Conservation (phyloP, 345 rosid species). For the Conringia planisiliqua region DNA sequence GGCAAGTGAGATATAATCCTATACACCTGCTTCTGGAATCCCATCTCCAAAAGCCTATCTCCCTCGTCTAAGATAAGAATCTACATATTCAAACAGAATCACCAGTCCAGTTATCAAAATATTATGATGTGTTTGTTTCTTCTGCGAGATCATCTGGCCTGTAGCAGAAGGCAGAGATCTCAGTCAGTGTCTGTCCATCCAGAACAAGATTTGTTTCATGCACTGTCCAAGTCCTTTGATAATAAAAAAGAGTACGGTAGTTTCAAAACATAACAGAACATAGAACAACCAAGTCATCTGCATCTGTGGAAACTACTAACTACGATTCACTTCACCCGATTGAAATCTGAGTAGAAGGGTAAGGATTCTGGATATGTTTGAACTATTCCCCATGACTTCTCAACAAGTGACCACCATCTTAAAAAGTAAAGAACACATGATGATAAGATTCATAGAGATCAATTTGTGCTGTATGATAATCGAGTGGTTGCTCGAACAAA, state of each 20-base stretch:
- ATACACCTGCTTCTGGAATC: slow-evolving; percentile 81
- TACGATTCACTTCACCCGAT: slow-evolving; percentile 44
- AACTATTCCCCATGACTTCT: slow-evolving; percentile 68
- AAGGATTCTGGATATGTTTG: slow-evolving; percentile 55
- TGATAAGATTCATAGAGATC: slow-evolving; percentile 1
- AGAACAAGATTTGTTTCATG: slow-evolving; percentile 42
- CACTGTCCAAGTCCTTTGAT: slow-evolving; percentile 60
- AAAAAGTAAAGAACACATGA: slow-evolving; percentile 14
- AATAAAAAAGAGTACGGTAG: neutral
- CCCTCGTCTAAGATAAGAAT: slow-evolving; percentile 90
- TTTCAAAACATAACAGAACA: neutral
- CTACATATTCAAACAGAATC: slow-evolving; percentile 36
- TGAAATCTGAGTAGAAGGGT: slow-evolving; percentile 74
- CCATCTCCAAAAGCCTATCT: slow-evolving; percentile 92
- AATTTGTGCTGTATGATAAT: slow-evolving; percentile 72
- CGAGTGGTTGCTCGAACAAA: slow-evolving; percentile 47
- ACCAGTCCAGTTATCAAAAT: slow-evolving; percentile 11
- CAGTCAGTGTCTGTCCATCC: slow-evolving; percentile 48
- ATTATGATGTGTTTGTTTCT: slow-evolving; percentile 30
- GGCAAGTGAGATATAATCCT: slow-evolving; percentile 74
- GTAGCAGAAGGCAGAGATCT: slow-evolving; percentile 61
- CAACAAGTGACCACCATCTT: slow-evolving; percentile 83
- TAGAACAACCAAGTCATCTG: neutral
- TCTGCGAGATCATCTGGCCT: slow-evolving; percentile 24
- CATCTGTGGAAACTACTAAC: neutral